Evolutionary conservation across 345 rosid species (phyloP), one percentile per base, ranked within the genome.

Genomic region (Heritiera littoralis): DNA sequence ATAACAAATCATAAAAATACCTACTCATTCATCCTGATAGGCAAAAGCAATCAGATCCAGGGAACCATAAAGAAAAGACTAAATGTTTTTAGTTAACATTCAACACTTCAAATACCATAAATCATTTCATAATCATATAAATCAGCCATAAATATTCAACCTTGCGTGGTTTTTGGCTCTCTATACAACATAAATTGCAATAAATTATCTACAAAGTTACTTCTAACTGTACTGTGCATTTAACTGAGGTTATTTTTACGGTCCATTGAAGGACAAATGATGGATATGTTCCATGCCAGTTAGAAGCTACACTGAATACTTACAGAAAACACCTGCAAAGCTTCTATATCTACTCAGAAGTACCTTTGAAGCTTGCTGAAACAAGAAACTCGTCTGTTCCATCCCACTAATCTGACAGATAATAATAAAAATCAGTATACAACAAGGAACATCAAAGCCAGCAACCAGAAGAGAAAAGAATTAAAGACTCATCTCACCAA

Each of bases 321-420:
- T 75, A 51, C 76, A 10, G 7, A 32, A 54, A 49, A 40, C 71
- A 69, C 46, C 66, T 7, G 55, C 7, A 40, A 55, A 41, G 54
- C 38, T 20, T 14, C 52, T 32, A 52, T 66, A 75, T 58, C 61
- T n/a, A 38, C 35, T 13, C 30, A 79, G 18, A 79, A 76, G 76
- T 86, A 93, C 98, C 99, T 95, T 93, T 64, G 97, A 95, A 77
- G 99, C 97, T 86, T 95, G 99, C 85, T 93, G 99, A 88, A 93
- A 95, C 60, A 95, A 87, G 83, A 95, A 93, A 86, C 98, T 95
- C 35, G 95, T 93, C 86, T 95, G 99, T 86, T 95, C 98, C 99
- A 95, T 93, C 80, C 98, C 99, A 86, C 99, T 95, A 81, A 95
- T 95, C 98, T 95, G 89, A 76, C 23, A 79, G 61, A 82, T 76